Base-by-base conservation (phyloP, 2,329 filamentous ascomycete genomes). In the Taxawa tesnikishii region DNA sequence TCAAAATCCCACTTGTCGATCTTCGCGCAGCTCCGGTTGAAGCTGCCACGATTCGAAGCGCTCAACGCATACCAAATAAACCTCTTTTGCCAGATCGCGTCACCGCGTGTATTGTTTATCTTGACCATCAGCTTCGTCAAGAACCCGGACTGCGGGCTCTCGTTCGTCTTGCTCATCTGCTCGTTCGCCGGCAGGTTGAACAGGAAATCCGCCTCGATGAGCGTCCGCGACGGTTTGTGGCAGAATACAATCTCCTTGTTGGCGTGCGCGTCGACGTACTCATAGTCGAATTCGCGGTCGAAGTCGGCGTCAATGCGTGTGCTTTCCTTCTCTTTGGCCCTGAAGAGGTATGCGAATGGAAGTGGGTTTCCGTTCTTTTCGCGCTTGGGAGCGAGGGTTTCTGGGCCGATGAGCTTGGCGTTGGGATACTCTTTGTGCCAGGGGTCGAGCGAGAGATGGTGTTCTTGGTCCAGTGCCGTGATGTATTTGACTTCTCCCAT, bases 151-250 rank as follows among this genome's bases (percentile, higher is more conserved):
- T 54, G 65, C 4, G 73, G 61, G 18, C 63, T 59, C 3, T 71
- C 65, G 6, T 63, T 66, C 0, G 72, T 60, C 44, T 63, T 70
- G 47, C 53, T 58, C 44, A 60, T 94, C 60, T 96, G 90, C 61
- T 98, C 90, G 0, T 63, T 73, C 1, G 84, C 74, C 0, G 90
- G 90, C 19, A 94, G 60, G 55, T 94, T 96, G 68, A 96, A 96
- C 43, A 96, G 53, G 26, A 96, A 58, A 55, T 98, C 90, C 5
- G 85, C 90, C 59, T 94, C 64, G 50, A 98, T 87, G 27, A 98
- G 60, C 0, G 84, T 80, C 35, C 66, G 63, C 9, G 82, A 77
- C 0, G 83, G 84, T 52, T 76, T 79, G 65, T 93, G 85, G 49
- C 78, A 63, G 58, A 96, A 84, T 15, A 90, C 84, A 17, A 96